Percentiles rank a stretch among this genome's conserved stretches.
These are phyloP conservation scores for Neofusicoccum sp. DNA, from an alignment of 2,329 filamentous ascomycete genomes.

Conservation along the genomic window DNA sequence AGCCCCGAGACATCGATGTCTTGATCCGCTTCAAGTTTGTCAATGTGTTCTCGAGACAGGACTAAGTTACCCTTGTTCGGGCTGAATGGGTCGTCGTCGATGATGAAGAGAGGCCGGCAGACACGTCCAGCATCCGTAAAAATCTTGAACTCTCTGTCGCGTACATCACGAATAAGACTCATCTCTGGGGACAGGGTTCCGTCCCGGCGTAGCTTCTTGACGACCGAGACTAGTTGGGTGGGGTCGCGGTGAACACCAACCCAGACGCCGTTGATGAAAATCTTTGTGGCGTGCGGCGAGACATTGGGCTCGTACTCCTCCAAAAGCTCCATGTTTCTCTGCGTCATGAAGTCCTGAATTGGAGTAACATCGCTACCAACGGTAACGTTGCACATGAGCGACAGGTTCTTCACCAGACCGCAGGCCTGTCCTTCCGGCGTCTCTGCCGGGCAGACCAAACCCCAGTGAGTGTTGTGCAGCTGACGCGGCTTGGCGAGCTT, in stretches of 20 bases:
- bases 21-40: slow-evolving; percentile 73
- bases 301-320: slow-evolving; percentile 75
- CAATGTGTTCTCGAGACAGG: slow-evolving; percentile 81
- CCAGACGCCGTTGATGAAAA: slow-evolving; percentile 98
- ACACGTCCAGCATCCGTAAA: slow-evolving; percentile 97
- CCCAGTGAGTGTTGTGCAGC: slow-evolving; percentile 98
- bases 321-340: slow-evolving; percentile 91
- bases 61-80: slow-evolving; percentile 75
- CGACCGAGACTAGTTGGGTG: slow-evolving; percentile 77
- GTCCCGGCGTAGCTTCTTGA: slow-evolving; percentile 75
- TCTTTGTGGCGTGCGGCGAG: slow-evolving; percentile 92
- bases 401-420: slow-evolving; percentile 96
- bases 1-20: slow-evolving; percentile 61
- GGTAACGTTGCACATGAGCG: slow-evolving; percentile 97
- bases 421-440: slow-evolving; percentile 98
- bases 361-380: slow-evolving; percentile 90
- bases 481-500: slow-evolving; percentile 98
- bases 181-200: slow-evolving; percentile 89
- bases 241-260: slow-evolving; percentile 93
- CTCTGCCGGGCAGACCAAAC: slow-evolving; percentile 93
- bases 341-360: slow-evolving; percentile 93
- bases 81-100: slow-evolving; percentile 81
- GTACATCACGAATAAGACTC: slow-evolving; percentile 91
- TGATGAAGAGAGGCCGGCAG: slow-evolving; percentile 89
- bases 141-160: slow-evolving; percentile 97